Conservation (phyloP, 306 rosid genomes). For the Vicia faba region DNA sequence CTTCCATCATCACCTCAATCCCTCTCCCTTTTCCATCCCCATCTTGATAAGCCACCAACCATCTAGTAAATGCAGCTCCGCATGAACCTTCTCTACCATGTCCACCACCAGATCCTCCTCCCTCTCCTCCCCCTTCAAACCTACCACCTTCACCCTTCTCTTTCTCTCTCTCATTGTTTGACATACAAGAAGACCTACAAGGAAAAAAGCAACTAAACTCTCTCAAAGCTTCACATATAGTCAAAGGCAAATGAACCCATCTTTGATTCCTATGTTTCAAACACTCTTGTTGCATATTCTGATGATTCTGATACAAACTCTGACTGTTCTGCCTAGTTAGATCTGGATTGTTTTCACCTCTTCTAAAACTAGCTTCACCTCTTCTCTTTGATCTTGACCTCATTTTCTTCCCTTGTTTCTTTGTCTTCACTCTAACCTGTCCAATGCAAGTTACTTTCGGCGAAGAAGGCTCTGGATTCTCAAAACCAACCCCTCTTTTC, state of each 20-base stretch:
- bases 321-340: slow-evolving; percentile 48
- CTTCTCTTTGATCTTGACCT: slow-evolving; percentile 67
- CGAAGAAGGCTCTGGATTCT: slow-evolving; percentile 93
- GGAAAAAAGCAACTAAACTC: slow-evolving; percentile 90
- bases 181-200: slow-evolving; percentile 67
- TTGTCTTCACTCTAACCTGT: slow-evolving; percentile 87
- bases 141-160: slow-evolving; percentile 36
- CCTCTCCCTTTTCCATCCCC: slow-evolving; percentile 64
- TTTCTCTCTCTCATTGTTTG: slow-evolving; percentile 50
- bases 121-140: not conserved
- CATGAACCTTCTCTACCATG: slow-evolving; percentile 59
- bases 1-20: slow-evolving; percentile 63
- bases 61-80: slow-evolving; percentile 68
- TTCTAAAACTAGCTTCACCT: slow-evolving; percentile 70
- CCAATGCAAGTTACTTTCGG: slow-evolving; percentile 97
- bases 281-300: slow-evolving; percentile 52
- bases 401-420: slow-evolving; percentile 86
- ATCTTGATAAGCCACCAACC: slow-evolving; percentile 83
- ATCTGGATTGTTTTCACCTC: slow-evolving; percentile 49
- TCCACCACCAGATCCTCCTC: slow-evolving; percentile 18
- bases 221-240: slow-evolving; percentile 86
- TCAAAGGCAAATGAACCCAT: slow-evolving; percentile 90
- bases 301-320: slow-evolving; percentile 47
- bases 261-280: slow-evolving; percentile 66
- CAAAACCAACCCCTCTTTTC: slow-evolving; percentile 67